Evolutionary conservation across 2,329 filamentous ascomycete species (phyloP).

Genomic region (Zymoseptoria passerinii): DNA sequence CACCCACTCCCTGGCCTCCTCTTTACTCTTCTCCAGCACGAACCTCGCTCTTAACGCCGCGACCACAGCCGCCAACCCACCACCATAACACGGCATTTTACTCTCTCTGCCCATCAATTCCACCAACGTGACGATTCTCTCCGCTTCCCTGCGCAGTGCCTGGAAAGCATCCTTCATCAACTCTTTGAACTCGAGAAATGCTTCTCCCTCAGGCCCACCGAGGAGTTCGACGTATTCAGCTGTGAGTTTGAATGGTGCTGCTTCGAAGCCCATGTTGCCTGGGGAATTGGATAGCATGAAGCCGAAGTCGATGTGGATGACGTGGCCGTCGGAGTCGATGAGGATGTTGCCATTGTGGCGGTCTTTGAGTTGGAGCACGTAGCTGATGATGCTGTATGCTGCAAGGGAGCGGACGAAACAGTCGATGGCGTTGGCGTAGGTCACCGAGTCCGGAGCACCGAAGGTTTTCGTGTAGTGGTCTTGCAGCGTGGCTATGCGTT

Average conservation of each 20-base stretch:
- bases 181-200: constrained; percentile 67
- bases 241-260: constrained; percentile 78
- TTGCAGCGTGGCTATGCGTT: constrained; percentile 69
- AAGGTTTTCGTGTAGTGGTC: constrained; percentile 78
- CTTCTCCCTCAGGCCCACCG: constrained; percentile 60
- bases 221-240: constrained; percentile 80
- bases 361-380: constrained; percentile 76
- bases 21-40: constrained; percentile 72
- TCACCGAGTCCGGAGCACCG: constrained; percentile 58
- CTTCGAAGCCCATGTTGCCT: constrained; percentile 76
- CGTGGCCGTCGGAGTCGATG: constrained; percentile 77
- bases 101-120: constrained; percentile 77
- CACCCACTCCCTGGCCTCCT: constrained; percentile 73
- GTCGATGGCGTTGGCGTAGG: constrained; percentile 63
- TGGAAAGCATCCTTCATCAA: constrained; percentile 80
- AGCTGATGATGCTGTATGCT: constrained; percentile 78
- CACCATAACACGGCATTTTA: constrained; percentile 76
- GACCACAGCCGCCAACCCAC: constrained; percentile 63
- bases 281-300: constrained; percentile 86
- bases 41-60: constrained; percentile 64
- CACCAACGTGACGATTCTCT: constrained; percentile 72
- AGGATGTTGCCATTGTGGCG: constrained; percentile 80
- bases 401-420: constrained; percentile 76
- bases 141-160: constrained; percentile 67
- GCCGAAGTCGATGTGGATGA: constrained; percentile 82